These are phyloP conservation scores for Umbelopsis sp. DNA, from an alignment of 371 early-diverging fungal genomes.

Conservation along the genomic window DNA sequence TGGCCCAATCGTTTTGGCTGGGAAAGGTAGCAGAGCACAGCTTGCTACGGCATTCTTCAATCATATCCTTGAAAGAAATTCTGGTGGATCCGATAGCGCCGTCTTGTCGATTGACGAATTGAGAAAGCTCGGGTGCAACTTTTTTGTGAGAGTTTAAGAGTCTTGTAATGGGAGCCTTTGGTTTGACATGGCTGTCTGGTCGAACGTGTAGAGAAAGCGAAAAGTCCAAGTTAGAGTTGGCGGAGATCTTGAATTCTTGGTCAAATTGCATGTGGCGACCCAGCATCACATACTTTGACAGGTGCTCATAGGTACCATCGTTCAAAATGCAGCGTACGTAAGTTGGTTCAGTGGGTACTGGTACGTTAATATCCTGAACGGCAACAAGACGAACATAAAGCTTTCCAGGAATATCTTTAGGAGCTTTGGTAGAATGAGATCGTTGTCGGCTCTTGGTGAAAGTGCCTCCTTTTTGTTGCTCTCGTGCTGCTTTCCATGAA, in stretches of 20 bases:
- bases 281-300: constrained; percentile 48
- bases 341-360: constrained; percentile 46
- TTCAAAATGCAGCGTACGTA: constrained; percentile 52
- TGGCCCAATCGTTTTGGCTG: constrained; percentile 52
- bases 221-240: constrained; percentile 47
- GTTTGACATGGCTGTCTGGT: constrained; percentile 43
- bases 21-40: constrained; percentile 44
- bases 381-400: constrained; percentile 45
- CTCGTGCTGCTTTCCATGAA: constrained; percentile 1
- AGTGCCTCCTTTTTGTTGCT: not conserved
- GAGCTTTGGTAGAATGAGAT: not conserved
- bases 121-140: constrained; percentile 36
- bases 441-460: constrained; percentile 1
- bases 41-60: constrained; percentile 41
- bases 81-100: constrained; percentile 49
- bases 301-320: constrained; percentile 52
- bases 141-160: constrained; percentile 39
- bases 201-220: constrained; percentile 52
- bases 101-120: constrained; percentile 49
- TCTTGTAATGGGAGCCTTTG: constrained; percentile 37
- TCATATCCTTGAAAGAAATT: constrained; percentile 46
- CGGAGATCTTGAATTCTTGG: constrained; percentile 49
- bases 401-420: constrained; percentile 27
- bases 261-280: constrained; percentile 40
- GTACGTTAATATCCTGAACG: constrained; percentile 41